phyloP scores from a whole-genome alignment of 345 rosid species.

The Linum lewisii region DNA sequence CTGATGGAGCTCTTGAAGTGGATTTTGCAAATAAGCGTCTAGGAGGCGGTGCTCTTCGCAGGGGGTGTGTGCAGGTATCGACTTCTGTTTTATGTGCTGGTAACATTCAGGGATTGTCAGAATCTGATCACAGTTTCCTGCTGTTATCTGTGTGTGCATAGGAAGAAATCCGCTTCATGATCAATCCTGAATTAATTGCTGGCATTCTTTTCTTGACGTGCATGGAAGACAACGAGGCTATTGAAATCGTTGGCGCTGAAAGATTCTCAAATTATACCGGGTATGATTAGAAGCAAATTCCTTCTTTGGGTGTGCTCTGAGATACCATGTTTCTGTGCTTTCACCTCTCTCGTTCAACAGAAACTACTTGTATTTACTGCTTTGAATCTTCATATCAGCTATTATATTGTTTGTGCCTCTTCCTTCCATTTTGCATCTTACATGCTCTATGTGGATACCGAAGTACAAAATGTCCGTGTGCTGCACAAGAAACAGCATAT shows the following conservation, averaged over 20 bases:
- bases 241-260: constrained; percentile 81
- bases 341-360: too few species aligned
- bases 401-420: too few species aligned
- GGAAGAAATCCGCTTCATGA: constrained; percentile 99
- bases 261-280: constrained; percentile 78
- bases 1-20: constrained; percentile 52
- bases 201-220: constrained; percentile 92
- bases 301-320: too few species aligned
- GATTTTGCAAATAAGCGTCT: constrained; percentile 88
- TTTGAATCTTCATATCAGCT: too few species aligned
- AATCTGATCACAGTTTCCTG: background rate
- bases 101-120: background rate
- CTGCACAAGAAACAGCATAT: too few species aligned
- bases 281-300: constrained; percentile 15
- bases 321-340: too few species aligned
- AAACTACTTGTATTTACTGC: too few species aligned
- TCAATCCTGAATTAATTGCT: constrained; percentile 82
- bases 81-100: background rate
- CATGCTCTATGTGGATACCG: too few species aligned
- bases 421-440: too few species aligned
- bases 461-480: too few species aligned
- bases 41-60: constrained; percentile 79
- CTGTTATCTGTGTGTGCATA: constrained; percentile 18
- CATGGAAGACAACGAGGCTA: constrained; percentile 82
- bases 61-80: constrained; percentile 85